Evolutionary conservation across 805 yeast species (phyloP), one percentile per base, ranked within the genome.

Genomic region (Cyberlindnera saturnus): DNA sequence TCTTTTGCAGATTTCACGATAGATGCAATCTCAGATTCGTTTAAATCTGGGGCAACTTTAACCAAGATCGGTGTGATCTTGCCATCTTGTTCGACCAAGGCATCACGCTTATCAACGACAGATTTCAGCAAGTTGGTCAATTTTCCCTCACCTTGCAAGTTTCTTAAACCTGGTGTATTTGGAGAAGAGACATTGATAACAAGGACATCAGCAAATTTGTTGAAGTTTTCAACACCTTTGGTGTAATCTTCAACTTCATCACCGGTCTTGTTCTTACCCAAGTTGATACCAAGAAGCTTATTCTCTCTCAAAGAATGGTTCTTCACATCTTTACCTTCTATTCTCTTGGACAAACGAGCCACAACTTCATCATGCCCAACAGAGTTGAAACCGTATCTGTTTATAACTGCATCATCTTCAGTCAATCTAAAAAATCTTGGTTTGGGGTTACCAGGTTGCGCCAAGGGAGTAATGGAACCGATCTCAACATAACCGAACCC

Each of bases 171-270:
- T 5, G 98, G 98, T 1, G 98, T 91, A 60, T 91, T 91, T 41
- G 98, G 98, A 39, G 95, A 85, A 1, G 96, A 88, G 13, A 91
- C 96, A 57, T 91, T 91, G 50, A 91, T 77, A 16, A 91, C 91
- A 48, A 91, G 69, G 7, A 86, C 89, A 64, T 91, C 98, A 5
- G 98, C 96, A 53, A 71, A 79, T 11, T 81, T 78, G 11, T 95
- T 96, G 52, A 91, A 78, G 42, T 81, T 73, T 45, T 78, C 78
- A 20, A 91, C 96, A 47, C 98, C 98, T 51, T 75, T 70, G 38
- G 86, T 78, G 57, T 88, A 91, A 63, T 91, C 98, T 44, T 81
- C 70, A 44, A 88, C 77, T 62, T 89, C 96, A 60, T 90, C 96
- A 44, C 96, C 96, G 20, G 74, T 74, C 65, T 90, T 91, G 68